Evolutionary conservation across 768 basidiomycete genomes (phyloP).

Genomic region (Agaricus subrufescens): DNA sequence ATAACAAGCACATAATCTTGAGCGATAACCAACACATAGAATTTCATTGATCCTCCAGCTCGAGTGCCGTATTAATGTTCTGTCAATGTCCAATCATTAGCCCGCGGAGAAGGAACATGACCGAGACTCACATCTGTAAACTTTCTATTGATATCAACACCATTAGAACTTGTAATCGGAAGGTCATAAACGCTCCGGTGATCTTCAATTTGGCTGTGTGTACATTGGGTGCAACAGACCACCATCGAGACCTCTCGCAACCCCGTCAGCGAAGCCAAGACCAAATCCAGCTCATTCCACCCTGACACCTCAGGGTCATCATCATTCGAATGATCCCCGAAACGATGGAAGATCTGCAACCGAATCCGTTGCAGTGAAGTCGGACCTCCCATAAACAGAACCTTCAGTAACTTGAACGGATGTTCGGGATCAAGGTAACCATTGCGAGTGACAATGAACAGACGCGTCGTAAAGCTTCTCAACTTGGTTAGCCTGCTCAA

Average conservation of each 20-base stretch:
- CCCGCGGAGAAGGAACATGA: too few relatives aligned
- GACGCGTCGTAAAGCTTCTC: constrained; percentile 6
- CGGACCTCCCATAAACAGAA: not conserved
- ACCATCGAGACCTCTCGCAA: constrained; percentile 1
- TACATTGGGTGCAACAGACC: constrained; percentile 8
- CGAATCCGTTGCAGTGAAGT: constrained; percentile 2
- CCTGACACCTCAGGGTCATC: constrained; percentile 1
- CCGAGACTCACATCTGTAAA: constrained; percentile 4
- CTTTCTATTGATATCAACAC: not conserved
- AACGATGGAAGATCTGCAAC: constrained; percentile 5
- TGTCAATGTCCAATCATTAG: not conserved
- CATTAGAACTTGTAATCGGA: not conserved
- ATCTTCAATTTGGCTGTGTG: not conserved
- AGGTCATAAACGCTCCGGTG: constrained; percentile 5
- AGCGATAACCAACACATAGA: not conserved
- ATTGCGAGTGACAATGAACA: constrained; percentile 2
- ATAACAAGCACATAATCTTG: not conserved
- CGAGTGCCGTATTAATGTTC: constrained; percentile 6
- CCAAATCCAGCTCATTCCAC: constrained; percentile 3
- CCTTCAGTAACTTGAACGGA: not conserved
- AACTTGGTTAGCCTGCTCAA: not conserved
- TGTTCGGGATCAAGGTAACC: constrained; percentile 3
- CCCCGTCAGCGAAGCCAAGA: not conserved
- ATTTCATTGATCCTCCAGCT: not conserved
- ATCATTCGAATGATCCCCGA: not conserved